These are phyloP conservation scores for Centrapalus pauciflorus DNA, from an alignment of 129 eudicot genomes.

Conservation along the genomic window DNA sequence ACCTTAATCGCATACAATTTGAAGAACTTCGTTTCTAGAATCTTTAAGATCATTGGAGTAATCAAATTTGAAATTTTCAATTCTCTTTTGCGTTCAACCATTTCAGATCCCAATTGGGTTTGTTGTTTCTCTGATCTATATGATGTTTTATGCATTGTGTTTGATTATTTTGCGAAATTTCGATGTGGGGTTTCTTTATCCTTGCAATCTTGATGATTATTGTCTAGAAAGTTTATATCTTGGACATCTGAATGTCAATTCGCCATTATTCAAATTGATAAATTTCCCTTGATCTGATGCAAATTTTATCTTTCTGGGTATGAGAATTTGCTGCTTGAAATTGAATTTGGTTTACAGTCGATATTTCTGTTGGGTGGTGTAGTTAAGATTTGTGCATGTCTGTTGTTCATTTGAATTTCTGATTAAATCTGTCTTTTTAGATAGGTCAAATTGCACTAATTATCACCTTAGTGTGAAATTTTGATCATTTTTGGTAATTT, in stretches of 20 bases:
- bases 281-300: not conserved
- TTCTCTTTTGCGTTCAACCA: not conserved
- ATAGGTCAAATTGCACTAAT: too few relatives aligned
- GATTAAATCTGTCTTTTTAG: not conserved
- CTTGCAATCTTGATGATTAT: constrained; percentile 8
- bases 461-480: too few relatives aligned
- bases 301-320: not conserved
- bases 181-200: not conserved
- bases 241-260: not conserved
- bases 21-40: not conserved
- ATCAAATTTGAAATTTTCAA: not conserved
- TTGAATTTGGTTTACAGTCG: not conserved
- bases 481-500: too few relatives aligned
- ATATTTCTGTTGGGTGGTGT: not conserved
- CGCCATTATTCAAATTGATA: not conserved
- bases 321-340: not conserved
- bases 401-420: not conserved
- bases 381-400: not conserved
- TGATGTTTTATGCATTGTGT: not conserved
- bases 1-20: not conserved
- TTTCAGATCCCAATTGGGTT: constrained; percentile 28
- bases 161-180: not conserved
- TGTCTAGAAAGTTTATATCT: not conserved
- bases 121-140: not conserved
- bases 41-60: not conserved